These are phyloP conservation scores for Brettanomyces sp. DNA, from an alignment of 805 yeast genomes.

Conservation along the genomic window DNA sequence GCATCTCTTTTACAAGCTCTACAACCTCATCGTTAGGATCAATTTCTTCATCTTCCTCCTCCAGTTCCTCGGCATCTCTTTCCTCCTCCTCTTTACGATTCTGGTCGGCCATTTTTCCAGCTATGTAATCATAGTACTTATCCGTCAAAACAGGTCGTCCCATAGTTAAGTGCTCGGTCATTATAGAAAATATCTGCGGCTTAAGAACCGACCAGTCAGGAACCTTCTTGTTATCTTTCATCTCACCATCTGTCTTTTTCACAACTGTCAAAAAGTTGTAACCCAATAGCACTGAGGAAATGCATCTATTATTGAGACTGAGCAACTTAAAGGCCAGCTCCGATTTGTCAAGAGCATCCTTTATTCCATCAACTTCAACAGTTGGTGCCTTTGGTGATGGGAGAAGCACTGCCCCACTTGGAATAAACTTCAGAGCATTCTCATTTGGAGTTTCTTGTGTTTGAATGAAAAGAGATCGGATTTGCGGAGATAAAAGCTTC, in stretches of 20 bases:
- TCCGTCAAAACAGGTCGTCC: conserved; percentile 46
- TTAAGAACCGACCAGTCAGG: conserved; percentile 48
- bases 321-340: conserved; percentile 73
- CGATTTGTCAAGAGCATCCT: conserved; percentile 60
- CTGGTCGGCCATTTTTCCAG: conserved; percentile 23
- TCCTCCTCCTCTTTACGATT: conserved; percentile 13
- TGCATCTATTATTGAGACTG: conserved; percentile 55
- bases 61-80: conserved; percentile 16
- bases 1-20: conserved; percentile 82
- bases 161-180: conserved; percentile 46
- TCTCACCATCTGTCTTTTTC: conserved; percentile 27
- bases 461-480: conserved; percentile 50
- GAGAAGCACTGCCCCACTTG: conserved; percentile 51
- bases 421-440: conserved; percentile 76
- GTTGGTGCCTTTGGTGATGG: conserved; percentile 49
- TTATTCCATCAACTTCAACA: conserved; percentile 60
- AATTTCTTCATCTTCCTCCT: conserved; percentile 34
- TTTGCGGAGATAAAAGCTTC: neutral
- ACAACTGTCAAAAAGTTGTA: conserved; percentile 77
- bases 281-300: conserved; percentile 71
- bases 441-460: conserved; percentile 83
- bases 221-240: conserved; percentile 29
- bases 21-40: conserved; percentile 51
- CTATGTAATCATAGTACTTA: conserved; percentile 23
- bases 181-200: conserved; percentile 55